Conservation (phyloP, 148 eudicot species). For the Rhododendron simsii region DNA sequence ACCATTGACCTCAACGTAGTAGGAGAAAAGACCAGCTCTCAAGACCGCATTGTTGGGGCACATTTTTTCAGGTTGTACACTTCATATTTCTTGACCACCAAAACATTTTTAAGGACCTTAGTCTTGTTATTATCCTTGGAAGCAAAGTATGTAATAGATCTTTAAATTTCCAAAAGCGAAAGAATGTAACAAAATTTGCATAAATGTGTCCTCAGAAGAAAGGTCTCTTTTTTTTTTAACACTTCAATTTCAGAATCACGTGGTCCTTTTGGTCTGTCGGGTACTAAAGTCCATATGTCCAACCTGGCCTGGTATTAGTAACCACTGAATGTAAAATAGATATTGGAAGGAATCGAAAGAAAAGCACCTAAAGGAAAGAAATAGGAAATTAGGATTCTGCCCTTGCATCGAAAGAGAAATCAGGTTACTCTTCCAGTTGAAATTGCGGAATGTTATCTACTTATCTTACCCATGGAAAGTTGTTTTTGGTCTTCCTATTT, state of each 20-base stretch:
- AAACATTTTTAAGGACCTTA: neutral
- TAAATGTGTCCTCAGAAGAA: neutral
- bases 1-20: conserved; percentile 79
- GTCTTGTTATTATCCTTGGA: neutral
- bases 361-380: neutral
- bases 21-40: conserved; percentile 74
- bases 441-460: neutral
- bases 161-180: neutral
- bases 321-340: neutral
- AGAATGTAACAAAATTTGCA: neutral
- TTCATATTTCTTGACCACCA: conserved; percentile 7
- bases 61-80: conserved; percentile 84
- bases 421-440: neutral
- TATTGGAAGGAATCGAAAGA: neutral
- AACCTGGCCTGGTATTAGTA: neutral
- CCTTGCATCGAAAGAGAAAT: neutral
- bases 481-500: neutral
- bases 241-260: neutral
- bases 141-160: neutral
- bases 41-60: conserved; percentile 86
- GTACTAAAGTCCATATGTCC: neutral
- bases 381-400: neutral
- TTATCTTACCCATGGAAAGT: neutral
- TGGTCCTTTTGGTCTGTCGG: neutral
- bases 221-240: neutral